A percentile compares a stretch with the other conserved stretches of the same genome.
Evolutionary conservation across 768 basidiomycete species (phyloP).

Genomic region (Boletus vermiculosoides): DNA sequence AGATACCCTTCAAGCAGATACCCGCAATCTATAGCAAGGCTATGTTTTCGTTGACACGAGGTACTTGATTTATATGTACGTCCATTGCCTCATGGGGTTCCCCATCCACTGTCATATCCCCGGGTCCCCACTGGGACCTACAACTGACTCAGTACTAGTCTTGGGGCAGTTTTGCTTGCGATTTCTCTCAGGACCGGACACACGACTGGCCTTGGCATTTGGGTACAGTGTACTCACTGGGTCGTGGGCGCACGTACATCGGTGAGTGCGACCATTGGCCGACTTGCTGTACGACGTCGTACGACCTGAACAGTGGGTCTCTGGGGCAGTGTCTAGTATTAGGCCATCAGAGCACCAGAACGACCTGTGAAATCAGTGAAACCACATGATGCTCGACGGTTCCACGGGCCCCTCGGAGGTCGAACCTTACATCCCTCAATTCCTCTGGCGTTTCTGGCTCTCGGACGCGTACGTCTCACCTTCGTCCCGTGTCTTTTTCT

Average conservation of each 20-base stretch:
- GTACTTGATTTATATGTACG: constrained; percentile 8
- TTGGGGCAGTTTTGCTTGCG: not conserved
- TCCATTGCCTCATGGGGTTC: constrained; percentile 1
- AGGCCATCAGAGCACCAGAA: not conserved
- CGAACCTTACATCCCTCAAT: constrained; percentile 43
- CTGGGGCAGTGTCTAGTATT: not conserved
- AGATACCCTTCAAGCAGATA: not conserved
- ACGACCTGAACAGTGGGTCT: not conserved
- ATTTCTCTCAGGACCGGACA: not conserved
- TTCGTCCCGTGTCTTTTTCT: not conserved
- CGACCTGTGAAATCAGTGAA: not conserved
- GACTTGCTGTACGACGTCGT: constrained; percentile 1
- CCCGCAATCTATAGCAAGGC: not conserved
- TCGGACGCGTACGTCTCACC: constrained; percentile 38
- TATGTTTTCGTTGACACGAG: constrained; percentile 15
- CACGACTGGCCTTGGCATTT: not conserved
- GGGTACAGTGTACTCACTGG: not conserved
- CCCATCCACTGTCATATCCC: not conserved
- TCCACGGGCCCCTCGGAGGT: constrained; percentile 14
- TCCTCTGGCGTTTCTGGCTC: constrained; percentile 52
- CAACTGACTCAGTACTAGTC: not conserved
- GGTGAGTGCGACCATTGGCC: not conserved
- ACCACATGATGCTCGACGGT: not conserved
- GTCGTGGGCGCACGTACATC: not conserved
- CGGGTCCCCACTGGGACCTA: constrained; percentile 3